These are phyloP conservation scores for Irineochytrium annulatum DNA, from an alignment of 192 early-diverging fungal genomes.

Conservation along the genomic window DNA sequence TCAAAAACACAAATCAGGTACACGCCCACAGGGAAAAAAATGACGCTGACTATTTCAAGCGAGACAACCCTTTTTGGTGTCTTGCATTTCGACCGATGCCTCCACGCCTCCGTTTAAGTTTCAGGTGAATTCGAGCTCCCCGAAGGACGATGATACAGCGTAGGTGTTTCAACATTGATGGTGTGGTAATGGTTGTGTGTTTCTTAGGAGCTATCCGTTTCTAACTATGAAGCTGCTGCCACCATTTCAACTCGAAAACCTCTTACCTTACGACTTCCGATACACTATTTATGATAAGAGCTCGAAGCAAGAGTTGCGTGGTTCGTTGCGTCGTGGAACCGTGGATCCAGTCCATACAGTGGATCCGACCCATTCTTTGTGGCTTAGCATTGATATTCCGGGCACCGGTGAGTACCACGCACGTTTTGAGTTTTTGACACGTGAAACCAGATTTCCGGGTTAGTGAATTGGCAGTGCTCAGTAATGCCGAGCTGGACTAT, in stretches of 20 bases:
- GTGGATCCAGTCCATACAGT: conserved; percentile 75
- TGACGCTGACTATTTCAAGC: conserved; percentile 1
- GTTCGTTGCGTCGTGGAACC: conserved; percentile 64
- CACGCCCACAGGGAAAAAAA: not conserved
- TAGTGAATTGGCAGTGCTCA: conserved; percentile 84
- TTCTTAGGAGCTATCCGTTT: conserved; percentile 33
- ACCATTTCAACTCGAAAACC: conserved; percentile 91
- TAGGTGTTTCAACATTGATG: conserved; percentile 9
- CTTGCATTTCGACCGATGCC: conserved; percentile 47
- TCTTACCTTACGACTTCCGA: conserved; percentile 83
- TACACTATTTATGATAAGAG: conserved; percentile 75
- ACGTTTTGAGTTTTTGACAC: conserved; percentile 12
- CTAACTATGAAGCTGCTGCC: conserved; percentile 42
- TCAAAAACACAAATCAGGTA: conserved; percentile 31
- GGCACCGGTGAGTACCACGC: conserved; percentile 51
- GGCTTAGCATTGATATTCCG: conserved; percentile 69
- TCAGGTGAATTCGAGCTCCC: conserved; percentile 50
- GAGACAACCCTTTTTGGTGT: conserved; percentile 44
- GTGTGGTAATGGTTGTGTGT: not conserved
- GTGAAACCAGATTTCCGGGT: conserved; percentile 47
- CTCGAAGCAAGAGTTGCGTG: conserved; percentile 60
- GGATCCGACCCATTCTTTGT: conserved; percentile 74
- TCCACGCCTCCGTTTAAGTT: conserved; percentile 63
- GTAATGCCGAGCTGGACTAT: conserved; percentile 75
- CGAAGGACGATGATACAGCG: conserved; percentile 13